Conservation (phyloP, 1,284 basidiomycete genomes). For the Austroboletus niveus region DNA sequence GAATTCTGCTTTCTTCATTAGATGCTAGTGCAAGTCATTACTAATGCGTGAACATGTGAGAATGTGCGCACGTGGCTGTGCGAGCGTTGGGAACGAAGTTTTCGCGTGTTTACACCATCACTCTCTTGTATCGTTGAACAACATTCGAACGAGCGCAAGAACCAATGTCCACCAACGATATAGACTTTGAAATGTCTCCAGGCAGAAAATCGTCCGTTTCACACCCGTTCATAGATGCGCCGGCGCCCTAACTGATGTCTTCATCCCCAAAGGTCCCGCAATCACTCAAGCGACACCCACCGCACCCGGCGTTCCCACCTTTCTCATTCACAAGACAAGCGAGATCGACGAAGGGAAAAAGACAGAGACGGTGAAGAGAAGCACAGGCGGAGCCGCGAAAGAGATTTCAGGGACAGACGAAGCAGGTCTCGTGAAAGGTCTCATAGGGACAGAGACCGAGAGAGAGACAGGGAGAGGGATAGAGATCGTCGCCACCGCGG, state of each 20-base stretch:
- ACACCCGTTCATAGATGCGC: conserved; percentile 6
- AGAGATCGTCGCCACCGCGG: conserved; percentile 46
- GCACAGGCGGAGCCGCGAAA: conserved; percentile 53
- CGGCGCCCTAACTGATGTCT: conserved; percentile 11
- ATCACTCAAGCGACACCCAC: conserved; percentile 70
- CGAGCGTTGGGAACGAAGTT: conserved; percentile 28
- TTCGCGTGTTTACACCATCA: conserved; percentile 31
- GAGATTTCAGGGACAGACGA: conserved; percentile 45
- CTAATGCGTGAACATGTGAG: too few relatives aligned
- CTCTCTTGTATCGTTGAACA: conserved; percentile 9
- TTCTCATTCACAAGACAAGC: conserved; percentile 55
- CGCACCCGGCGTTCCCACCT: conserved; percentile 68
- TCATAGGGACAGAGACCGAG: conserved; percentile 46
- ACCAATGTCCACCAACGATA: conserved; percentile 33
- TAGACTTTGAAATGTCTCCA: conserved; percentile 65
- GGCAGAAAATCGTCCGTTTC: conserved; percentile 61
- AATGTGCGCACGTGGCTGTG: conserved; percentile 28
- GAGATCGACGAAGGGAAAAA: conserved; percentile 52
- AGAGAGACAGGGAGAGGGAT: conserved; percentile 40
- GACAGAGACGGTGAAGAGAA: conserved; percentile 55
- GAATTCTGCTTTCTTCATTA: not conserved
- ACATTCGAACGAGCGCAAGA: conserved; percentile 6
- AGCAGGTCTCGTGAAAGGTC: conserved; percentile 43
- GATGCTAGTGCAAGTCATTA: too few relatives aligned
- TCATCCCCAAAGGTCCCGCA: conserved; percentile 49